Conservation (phyloP, 192 early-diverging fungal species). For the Entomortierella beljakovae region DNA sequence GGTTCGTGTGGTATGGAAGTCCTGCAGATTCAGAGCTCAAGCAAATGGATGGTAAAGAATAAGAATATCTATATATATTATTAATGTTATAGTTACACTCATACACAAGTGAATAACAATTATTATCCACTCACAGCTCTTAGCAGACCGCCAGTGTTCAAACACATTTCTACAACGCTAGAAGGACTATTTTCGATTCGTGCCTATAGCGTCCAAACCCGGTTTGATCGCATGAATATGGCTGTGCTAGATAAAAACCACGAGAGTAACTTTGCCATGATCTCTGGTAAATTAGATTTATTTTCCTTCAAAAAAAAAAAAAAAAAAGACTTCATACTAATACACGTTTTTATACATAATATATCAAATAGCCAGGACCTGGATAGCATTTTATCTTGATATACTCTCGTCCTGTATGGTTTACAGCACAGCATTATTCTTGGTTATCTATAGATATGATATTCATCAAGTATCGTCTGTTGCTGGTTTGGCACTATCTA, state of each 20-base stretch:
- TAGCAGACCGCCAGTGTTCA: constrained; percentile 48
- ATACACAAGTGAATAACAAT: no score
- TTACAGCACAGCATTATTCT: constrained; percentile 68
- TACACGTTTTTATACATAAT: no score
- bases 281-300: constrained; percentile 10
- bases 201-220: constrained; percentile 65
- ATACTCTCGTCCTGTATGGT: constrained; percentile 67
- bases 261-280: constrained; percentile 55
- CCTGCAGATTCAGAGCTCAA: constrained; percentile 28
- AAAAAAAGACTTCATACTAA: no score
- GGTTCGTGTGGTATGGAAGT: constrained; percentile 23
- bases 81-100: no score
- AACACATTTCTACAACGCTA: constrained; percentile 63
- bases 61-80: not conserved
- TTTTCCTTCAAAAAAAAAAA: no score
- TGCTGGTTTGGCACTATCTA: constrained; percentile 39
- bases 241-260: constrained; percentile 65
- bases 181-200: constrained; percentile 81
- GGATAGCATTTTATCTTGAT: constrained; percentile 70
- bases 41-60: constrained; percentile 46
- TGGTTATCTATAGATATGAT: constrained; percentile 55
- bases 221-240: constrained; percentile 67
- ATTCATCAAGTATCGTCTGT: constrained; percentile 23
- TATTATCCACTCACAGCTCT: constrained; percentile 6
- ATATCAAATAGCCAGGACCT: constrained; percentile 58